Evolutionary conservation across 164 flowering plant species (phyloP).

Genomic region (Brasenia schreberi): DNA sequence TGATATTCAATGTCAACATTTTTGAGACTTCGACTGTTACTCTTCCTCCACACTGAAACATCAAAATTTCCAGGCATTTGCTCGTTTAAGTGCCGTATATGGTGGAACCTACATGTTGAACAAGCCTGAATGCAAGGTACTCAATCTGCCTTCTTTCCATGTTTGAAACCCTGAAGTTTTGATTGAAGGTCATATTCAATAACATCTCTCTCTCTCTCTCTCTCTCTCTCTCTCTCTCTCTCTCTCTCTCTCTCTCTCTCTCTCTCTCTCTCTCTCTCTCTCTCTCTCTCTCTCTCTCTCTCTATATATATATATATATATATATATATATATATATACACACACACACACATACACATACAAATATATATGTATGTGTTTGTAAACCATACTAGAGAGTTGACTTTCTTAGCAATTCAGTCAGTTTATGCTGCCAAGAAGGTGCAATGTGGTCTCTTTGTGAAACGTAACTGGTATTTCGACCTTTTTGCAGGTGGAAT

Average conservation of each 20-base stretch:
- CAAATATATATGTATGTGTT: no score
- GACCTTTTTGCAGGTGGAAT: constrained; percentile 1
- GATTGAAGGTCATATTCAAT: not conserved
- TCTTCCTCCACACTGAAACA: not conserved
- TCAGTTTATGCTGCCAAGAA: not conserved
- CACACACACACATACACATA: no score
- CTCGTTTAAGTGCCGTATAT: constrained; percentile 92
- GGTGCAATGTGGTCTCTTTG: not conserved
- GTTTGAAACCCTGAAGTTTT: not conserved
- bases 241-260: not conserved
- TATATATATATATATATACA: no score
- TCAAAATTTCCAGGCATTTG: constrained; percentile 56
- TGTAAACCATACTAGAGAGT: not conserved
- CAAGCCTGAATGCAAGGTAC: constrained; percentile 93
- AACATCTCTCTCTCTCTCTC: not conserved
- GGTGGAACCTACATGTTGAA: constrained; percentile 99
- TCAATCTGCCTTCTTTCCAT: not conserved
- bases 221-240: not conserved
- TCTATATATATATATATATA: no score
- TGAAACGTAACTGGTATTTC: not conserved
- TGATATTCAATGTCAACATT: not conserved
- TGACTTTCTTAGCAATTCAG: not conserved
- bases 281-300: not conserved
- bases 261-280: not conserved
- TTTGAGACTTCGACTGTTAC: not conserved